Conservation (phyloP, 73 alveolate genomes). For the Blepharisma japonicum region DNA sequence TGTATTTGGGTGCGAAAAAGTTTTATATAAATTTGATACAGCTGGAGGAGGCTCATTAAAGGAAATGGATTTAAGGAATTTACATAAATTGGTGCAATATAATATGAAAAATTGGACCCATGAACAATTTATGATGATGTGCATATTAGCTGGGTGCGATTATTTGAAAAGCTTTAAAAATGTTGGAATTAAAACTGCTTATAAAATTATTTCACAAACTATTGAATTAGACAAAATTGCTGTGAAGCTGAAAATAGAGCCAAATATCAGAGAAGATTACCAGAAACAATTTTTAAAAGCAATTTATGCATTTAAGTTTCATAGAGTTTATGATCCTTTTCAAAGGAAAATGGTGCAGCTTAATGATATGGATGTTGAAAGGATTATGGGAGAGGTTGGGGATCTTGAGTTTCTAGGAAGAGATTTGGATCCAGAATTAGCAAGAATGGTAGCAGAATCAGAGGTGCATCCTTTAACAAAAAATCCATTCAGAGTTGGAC, state of each 20-base stretch:
- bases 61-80: slow-evolving; percentile 62
- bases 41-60: slow-evolving; percentile 54
- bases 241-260: slow-evolving; percentile 50
- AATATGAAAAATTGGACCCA: slow-evolving; percentile 69
- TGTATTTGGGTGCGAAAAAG: slow-evolving; percentile 88
- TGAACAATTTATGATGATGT: slow-evolving; percentile 76
- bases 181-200: slow-evolving; percentile 59
- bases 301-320: slow-evolving; percentile 83
- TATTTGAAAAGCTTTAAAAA: slow-evolving; percentile 85
- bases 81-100: slow-evolving; percentile 54
- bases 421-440: too few species aligned
- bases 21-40: slow-evolving; percentile 73
- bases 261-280: slow-evolving; percentile 71
- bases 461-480: too few species aligned
- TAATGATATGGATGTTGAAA: slow-evolving; percentile 50
- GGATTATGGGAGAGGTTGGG: too few species aligned
- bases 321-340: slow-evolving; percentile 90
- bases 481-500: too few species aligned
- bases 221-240: slow-evolving; percentile 30
- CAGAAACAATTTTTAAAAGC: slow-evolving; percentile 84
- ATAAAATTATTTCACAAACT: slow-evolving; percentile 32
- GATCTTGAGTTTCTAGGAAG: too few species aligned
- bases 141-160: slow-evolving; percentile 98
- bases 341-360: slow-evolving; percentile 64
- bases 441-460: too few species aligned